Percentiles rank a stretch among this genome's conserved stretches.
Evolutionary conservation across 2,329 filamentous ascomycete species (phyloP).

Genomic region (Sphaerulina vaccinii): DNA sequence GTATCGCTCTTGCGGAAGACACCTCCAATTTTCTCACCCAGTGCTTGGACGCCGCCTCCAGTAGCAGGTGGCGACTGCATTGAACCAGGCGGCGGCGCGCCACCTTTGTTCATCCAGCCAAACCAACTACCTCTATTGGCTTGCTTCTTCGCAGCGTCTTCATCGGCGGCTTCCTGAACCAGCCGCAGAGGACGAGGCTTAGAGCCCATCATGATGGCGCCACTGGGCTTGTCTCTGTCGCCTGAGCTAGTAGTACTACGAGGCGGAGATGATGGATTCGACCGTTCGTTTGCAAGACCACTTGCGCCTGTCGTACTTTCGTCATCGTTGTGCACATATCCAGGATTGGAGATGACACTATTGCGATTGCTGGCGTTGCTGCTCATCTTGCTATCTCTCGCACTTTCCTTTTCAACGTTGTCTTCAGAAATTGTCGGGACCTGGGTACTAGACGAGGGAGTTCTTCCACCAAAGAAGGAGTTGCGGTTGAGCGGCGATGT

Average conservation of each 20-base stretch:
- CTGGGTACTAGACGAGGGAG: constrained; percentile 49
- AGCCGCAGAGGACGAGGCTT: constrained; percentile 83
- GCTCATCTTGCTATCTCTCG: constrained; percentile 35
- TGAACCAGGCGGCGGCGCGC: constrained; percentile 2
- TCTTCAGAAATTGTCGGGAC: constrained; percentile 39
- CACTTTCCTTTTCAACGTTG: constrained; percentile 25
- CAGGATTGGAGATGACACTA: constrained; percentile 26
- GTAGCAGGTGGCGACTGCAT: constrained; percentile 4
- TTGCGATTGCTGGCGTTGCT: constrained; percentile 24
- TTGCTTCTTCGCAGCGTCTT: constrained; percentile 44
- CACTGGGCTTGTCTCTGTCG: constrained; percentile 33
- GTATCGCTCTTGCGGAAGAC: constrained; percentile 17
- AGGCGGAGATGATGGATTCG: constrained; percentile 54
- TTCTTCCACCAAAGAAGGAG: constrained; percentile 60
- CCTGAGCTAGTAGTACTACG: constrained; percentile 53
- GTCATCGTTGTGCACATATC: constrained; percentile 13
- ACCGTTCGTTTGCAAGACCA: constrained; percentile 36
- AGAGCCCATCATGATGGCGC: constrained; percentile 53
- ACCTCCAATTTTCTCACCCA: constrained; percentile 13
- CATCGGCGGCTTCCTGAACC: constrained; percentile 67
- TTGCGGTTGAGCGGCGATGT: constrained; percentile 55
- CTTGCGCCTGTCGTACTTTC: constrained; percentile 6
- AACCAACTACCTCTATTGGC: constrained; percentile 51
- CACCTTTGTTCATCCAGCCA: constrained; percentile 46
- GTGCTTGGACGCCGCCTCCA: background rate